Evolutionary conservation across 345 rosid genomes (phyloP).

Genomic region (Citropsis articulata): DNA sequence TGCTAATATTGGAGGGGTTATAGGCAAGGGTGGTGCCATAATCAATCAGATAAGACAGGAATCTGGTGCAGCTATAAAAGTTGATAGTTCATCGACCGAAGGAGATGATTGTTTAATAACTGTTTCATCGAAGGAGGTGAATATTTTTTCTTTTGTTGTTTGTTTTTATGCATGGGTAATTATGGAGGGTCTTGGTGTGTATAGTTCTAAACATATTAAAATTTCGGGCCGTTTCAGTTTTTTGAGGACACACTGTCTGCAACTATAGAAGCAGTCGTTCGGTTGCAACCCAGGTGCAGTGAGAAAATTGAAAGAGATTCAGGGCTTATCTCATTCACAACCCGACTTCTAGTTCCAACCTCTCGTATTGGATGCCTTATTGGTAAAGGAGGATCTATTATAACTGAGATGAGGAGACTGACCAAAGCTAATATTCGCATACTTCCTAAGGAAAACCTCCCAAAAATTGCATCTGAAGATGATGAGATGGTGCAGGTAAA

Average conservation of each 20-base stretch:
- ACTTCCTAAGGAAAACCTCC: slow-evolving; percentile 82
- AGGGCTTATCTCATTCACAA: slow-evolving; percentile 80
- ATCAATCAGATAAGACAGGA: slow-evolving; percentile 96
- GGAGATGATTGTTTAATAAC: slow-evolving; percentile 89
- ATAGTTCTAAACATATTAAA: slow-evolving; percentile 9
- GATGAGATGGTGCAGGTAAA: slow-evolving; percentile 99
- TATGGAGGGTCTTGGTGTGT: background rate
- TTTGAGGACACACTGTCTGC: slow-evolving; percentile 88
- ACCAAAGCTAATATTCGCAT: slow-evolving; percentile 93
- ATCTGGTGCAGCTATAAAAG: slow-evolving; percentile 77
- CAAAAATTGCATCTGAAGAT: slow-evolving; percentile 80
- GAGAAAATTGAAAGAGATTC: slow-evolving; percentile 95
- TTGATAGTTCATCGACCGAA: slow-evolving; percentile 78
- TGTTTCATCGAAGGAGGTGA: slow-evolving; percentile 90
- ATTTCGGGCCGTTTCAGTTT: slow-evolving; percentile 37
- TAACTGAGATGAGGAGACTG: slow-evolving; percentile 83
- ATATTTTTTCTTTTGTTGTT: slow-evolving; percentile 3
- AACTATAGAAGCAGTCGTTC: slow-evolving; percentile 80
- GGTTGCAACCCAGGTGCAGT: slow-evolving; percentile 91
- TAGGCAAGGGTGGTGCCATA: slow-evolving; percentile 90
- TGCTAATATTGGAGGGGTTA: slow-evolving; percentile 85
- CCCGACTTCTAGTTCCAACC: slow-evolving; percentile 90
- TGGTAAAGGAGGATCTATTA: slow-evolving; percentile 91
- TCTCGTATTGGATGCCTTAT: slow-evolving; percentile 93
- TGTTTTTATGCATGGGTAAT: background rate